phyloP scores from a whole-genome alignment of 192 early-diverging fungal genomes.

The Rhizophagus clarus region DNA sequence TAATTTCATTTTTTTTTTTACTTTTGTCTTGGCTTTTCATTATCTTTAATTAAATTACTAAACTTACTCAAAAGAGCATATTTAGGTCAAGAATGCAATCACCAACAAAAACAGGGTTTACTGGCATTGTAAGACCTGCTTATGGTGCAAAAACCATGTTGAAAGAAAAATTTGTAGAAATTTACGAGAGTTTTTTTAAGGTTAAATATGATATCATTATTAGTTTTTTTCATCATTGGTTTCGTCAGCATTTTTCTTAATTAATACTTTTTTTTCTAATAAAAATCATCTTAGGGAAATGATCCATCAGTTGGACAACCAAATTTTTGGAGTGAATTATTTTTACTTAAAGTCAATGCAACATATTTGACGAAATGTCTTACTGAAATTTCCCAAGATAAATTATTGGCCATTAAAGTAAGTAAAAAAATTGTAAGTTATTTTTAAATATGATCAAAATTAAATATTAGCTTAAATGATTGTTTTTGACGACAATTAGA shows the following conservation, averaged over 20 bases:
- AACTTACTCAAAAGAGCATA: not conserved
- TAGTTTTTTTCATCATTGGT: not conserved
- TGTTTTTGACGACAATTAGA: not conserved
- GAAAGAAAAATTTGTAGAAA: constrained; percentile 58
- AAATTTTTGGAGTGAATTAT: constrained; percentile 51
- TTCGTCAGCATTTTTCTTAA: not conserved
- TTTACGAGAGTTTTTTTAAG: constrained; percentile 50
- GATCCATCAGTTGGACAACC: constrained; percentile 47
- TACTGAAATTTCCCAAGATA: constrained; percentile 46
- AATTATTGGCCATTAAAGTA: constrained; percentile 42
- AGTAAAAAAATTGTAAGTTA: not conserved
- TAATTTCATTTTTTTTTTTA: not conserved
- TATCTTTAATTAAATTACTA: not conserved
- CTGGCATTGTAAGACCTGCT: constrained; percentile 19
- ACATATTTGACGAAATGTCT: constrained; percentile 41
- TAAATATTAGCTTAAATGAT: not conserved
- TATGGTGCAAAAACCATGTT: constrained; percentile 37
- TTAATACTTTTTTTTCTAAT: not conserved
- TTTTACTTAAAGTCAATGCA: constrained; percentile 50
- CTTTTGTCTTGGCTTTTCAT: not conserved
- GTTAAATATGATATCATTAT: constrained; percentile 26
- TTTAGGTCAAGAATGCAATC: not conserved
- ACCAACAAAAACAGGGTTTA: not conserved
- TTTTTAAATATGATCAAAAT: not conserved
- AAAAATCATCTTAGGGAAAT: constrained; percentile 40